Evolutionary conservation across 1,284 basidiomycete genomes (phyloP).

Genomic region (Hemileia vastatrix): DNA sequence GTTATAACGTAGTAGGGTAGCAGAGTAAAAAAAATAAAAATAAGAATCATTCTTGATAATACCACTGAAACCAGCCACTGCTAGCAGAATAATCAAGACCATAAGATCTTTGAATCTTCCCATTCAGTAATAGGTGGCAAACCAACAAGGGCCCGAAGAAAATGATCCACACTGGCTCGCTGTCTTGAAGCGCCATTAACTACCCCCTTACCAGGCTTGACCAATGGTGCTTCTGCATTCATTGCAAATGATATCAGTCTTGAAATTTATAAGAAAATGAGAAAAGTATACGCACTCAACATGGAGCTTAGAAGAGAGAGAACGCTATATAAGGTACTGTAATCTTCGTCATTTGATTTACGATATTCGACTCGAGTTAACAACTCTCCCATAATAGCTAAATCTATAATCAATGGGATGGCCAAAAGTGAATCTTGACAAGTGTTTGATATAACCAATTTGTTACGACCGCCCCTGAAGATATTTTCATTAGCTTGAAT

Average conservation of each 20-base stretch:
- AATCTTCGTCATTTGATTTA: slow-evolving; percentile 7
- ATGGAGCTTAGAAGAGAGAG: slow-evolving; percentile 85
- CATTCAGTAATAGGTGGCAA: slow-evolving; percentile 18
- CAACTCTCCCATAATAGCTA: slow-evolving; percentile 86
- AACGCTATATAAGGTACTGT: slow-evolving; percentile 64
- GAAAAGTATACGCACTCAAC: slow-evolving; percentile 41
- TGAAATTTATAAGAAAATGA: neutral
- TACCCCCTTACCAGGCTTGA: slow-evolving; percentile 13
- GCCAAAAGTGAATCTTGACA: slow-evolving; percentile 82
- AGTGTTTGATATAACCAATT: slow-evolving; percentile 24
- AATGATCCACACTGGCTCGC: slow-evolving; percentile 16
- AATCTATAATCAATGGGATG: slow-evolving; percentile 87
- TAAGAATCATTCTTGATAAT: neutral
- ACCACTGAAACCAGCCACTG: neutral
- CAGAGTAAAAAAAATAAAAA: neutral
- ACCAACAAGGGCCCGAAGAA: slow-evolving; percentile 13
- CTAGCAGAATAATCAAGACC: no score
- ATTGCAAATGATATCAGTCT: neutral
- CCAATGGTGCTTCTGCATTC: slow-evolving; percentile 12
- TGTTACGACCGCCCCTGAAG: slow-evolving; percentile 17
- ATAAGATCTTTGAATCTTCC: slow-evolving; percentile 11
- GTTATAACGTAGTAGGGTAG: no score
- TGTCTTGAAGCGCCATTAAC: slow-evolving; percentile 16
- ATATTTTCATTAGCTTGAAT: neutral
- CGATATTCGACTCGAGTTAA: slow-evolving; percentile 77